Percentiles rank a stretch among this genome's conserved stretches.
Conservation (phyloP, 441 rosid genomes). For the Aleurites moluccanus region DNA sequence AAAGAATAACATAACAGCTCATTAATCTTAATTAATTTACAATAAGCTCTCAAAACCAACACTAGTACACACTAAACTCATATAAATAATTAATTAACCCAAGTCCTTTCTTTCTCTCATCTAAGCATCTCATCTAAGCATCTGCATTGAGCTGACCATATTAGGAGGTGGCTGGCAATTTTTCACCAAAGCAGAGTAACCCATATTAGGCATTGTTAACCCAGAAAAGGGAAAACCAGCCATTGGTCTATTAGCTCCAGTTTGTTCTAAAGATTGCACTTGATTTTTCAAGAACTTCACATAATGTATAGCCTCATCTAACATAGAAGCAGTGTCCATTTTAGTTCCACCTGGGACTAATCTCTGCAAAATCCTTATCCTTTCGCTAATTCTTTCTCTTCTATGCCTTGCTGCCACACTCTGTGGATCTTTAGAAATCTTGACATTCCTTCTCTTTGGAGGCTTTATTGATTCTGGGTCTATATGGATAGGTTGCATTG, state of each 20-base stretch:
- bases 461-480: slow-evolving; percentile 89
- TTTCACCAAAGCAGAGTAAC: slow-evolving; percentile 45
- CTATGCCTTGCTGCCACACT: slow-evolving; percentile 91
- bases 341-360: slow-evolving; percentile 97
- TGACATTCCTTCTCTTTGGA: slow-evolving; percentile 81
- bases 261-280: slow-evolving; percentile 72
- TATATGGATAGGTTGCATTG: slow-evolving; percentile 91
- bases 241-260: slow-evolving; percentile 40
- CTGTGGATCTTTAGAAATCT: slow-evolving; percentile 93
- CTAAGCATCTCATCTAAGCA: slow-evolving; percentile 38
- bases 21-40: slow-evolving; percentile 22
- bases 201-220: slow-evolving; percentile 31
- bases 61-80: background rate
- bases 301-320: slow-evolving; percentile 91
- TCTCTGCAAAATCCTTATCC: slow-evolving; percentile 85
- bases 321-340: slow-evolving; percentile 96
- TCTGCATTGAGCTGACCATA: slow-evolving; percentile 51
- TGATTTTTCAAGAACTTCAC: slow-evolving; percentile 89
- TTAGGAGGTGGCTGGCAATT: slow-evolving; percentile 45
- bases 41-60: slow-evolving; percentile 7
- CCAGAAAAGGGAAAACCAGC: slow-evolving; percentile 42
- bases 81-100: background rate
- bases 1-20: background rate
- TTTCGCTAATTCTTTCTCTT: slow-evolving; percentile 84
- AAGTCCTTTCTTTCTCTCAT: slow-evolving; percentile 1